phyloP scores from a whole-genome alignment of 2,329 filamentous ascomycete genomes.

The Beauveria caledonica region DNA sequence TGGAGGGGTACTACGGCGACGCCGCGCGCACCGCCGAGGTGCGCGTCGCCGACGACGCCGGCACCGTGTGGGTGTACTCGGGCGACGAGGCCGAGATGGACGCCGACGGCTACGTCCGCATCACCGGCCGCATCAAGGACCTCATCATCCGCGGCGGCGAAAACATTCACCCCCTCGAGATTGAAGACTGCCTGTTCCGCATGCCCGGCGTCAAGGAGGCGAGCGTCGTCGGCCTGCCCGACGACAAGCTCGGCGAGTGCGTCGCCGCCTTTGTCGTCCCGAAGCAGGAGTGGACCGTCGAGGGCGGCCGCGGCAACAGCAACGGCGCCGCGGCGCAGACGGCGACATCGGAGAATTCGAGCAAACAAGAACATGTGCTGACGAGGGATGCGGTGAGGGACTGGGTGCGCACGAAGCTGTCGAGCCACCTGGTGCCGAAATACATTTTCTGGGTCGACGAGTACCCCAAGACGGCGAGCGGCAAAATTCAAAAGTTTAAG shows the following conservation, averaged over 20 bases:
- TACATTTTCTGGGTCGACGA: constrained; percentile 78
- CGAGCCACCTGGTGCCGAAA: constrained; percentile 74
- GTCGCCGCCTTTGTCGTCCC: constrained; percentile 76
- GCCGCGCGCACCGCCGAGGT: constrained; percentile 60
- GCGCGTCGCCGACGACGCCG: constrained; percentile 38
- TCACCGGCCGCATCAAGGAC: constrained; percentile 90
- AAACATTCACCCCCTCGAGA: constrained; percentile 89
- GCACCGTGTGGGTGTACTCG: constrained; percentile 76
- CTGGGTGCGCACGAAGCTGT: constrained; percentile 65
- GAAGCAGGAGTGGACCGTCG: constrained; percentile 21
- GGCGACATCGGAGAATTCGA: constrained; percentile 10
- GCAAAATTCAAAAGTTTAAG: constrained; percentile 95
- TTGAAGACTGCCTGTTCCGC: constrained; percentile 79
- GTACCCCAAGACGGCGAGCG: constrained; percentile 93
- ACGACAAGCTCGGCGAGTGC: constrained; percentile 75
- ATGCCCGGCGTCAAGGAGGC: constrained; percentile 65
- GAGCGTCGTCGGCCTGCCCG: constrained; percentile 75
- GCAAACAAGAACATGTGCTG: constrained; percentile 24
- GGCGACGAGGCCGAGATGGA: constrained; percentile 91
- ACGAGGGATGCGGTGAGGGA: constrained; percentile 51
- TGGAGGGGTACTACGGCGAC: constrained; percentile 87
- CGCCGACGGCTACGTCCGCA: constrained; percentile 70
- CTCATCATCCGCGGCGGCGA: constrained; percentile 91
- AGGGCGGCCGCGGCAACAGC: constrained; percentile 17
- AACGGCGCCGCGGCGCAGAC: constrained; percentile 17